Percentiles rank a stretch among this genome's conserved stretches.
These are phyloP conservation scores for Pichia ethanolica DNA, from an alignment of 805 yeast species.

Conservation along the genomic window DNA sequence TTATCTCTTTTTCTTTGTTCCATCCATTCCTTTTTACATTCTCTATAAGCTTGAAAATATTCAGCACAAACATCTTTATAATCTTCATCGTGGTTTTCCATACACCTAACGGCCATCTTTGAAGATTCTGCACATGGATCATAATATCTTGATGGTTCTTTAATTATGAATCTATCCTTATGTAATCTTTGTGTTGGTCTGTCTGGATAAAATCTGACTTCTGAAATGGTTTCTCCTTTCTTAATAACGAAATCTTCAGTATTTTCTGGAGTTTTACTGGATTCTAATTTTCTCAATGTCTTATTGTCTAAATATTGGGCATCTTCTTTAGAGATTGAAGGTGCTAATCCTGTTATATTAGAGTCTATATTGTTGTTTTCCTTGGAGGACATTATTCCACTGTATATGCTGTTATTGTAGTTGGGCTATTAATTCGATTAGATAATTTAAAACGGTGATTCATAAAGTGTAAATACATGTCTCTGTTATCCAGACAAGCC, in stretches of 20 bases:
- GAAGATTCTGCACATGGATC: slow-evolving; percentile 93
- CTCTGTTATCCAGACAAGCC: too few species aligned
- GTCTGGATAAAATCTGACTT: slow-evolving; percentile 75
- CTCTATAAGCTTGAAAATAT: slow-evolving; percentile 88
- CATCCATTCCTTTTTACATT: slow-evolving; percentile 78
- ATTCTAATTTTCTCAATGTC: slow-evolving; percentile 17
- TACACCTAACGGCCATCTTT: slow-evolving; percentile 77
- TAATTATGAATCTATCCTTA: slow-evolving; percentile 59
- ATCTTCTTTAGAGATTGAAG: slow-evolving; percentile 12
- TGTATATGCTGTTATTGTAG: background rate
- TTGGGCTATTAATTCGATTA: too few species aligned
- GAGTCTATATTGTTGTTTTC: background rate
- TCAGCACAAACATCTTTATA: slow-evolving; percentile 60
- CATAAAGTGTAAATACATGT: too few species aligned
- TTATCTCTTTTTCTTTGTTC: slow-evolving; percentile 24
- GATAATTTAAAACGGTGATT: too few species aligned
- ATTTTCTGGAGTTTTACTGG: slow-evolving; percentile 15
- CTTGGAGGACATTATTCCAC: background rate
- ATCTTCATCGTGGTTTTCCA: slow-evolving; percentile 71
- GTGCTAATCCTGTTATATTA: slow-evolving; percentile 2
- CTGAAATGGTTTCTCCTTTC: slow-evolving; percentile 35
- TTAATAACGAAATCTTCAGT: slow-evolving; percentile 44
- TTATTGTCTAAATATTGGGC: slow-evolving; percentile 20
- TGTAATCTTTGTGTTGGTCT: slow-evolving; percentile 69
- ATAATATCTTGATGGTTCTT: slow-evolving; percentile 76